Base-by-base conservation (phyloP, 2,329 filamentous ascomycete species). In the Penicillium sp. region DNA sequence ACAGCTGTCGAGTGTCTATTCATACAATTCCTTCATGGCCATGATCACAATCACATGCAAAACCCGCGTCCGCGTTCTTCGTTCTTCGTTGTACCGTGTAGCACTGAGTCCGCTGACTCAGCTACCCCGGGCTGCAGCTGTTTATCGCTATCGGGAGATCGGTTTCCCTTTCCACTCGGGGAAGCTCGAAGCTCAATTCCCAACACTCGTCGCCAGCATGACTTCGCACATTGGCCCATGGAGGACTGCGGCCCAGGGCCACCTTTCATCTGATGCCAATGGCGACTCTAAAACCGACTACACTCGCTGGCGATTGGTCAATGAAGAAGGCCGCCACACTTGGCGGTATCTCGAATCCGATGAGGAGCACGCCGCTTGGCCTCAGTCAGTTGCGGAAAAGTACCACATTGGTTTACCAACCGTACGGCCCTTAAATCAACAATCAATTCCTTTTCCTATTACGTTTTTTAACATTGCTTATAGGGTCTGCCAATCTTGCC, bases 291-390 rank as follows among this genome's bases (percentile, higher is more conserved):
- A 78, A 59, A 96, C 89, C 4, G 91, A 98, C 66, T 79, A 80
- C 51, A 78, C 80, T 6, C 77, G 86, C 65, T 98, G 93, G 93
- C 80, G 93, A 47, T 70, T 97, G 62, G 78, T 81, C 46, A 84
- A 94, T 58, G 87, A 94, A 44, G 77, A 80, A 36, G 91, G 93
- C 33, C 78, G 86, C 39, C 89, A 96, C 57, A 95, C 87, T 35
- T 98, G 93, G 93, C 86, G 93, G 58, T 98, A 97, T 61, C 72
- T 98, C 3, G 70, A 78, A 48, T 79, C 80, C 7, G 84, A 93
- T 38, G 76, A 87, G 43, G 81, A 86, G 39, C 68, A 76, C 6
- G 73, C 85, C 54, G 70, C 79, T 41, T 96, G 91, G 90, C 89
- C 91, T 4, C 90, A 96, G 68, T 85, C 80, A 16, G 76, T 74